Evolutionary conservation across 2,329 filamentous ascomycete species (phyloP).

Genomic region (Samsoniella hepiali): DNA sequence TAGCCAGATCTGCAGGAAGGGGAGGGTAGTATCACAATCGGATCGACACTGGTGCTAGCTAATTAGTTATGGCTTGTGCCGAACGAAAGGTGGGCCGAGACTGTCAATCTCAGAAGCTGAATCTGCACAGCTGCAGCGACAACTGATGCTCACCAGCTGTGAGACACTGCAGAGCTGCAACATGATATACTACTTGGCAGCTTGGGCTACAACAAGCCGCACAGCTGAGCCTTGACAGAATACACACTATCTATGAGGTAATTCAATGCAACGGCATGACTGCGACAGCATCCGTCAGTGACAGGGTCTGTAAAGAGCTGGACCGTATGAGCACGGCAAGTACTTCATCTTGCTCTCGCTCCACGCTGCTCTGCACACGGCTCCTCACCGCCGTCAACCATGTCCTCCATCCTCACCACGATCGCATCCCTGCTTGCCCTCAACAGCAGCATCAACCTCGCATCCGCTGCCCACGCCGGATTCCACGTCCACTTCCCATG

Average conservation of each 20-base stretch:
- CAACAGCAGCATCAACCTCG: background rate
- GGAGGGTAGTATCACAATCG: too few species aligned
- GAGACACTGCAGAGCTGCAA: too few species aligned
- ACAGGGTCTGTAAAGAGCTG: background rate
- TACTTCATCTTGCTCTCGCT: background rate
- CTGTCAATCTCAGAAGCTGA: background rate
- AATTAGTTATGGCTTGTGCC: background rate
- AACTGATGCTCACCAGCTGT: too few species aligned
- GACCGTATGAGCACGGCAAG: background rate
- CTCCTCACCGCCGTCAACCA: background rate
- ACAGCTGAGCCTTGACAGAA: too few species aligned
- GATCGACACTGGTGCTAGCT: too few species aligned
- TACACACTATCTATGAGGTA: too few species aligned
- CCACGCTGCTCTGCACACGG: background rate
- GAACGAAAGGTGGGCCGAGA: background rate
- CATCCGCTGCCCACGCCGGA: constrained; percentile 2
- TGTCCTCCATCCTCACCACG: background rate
- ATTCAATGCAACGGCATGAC: too few species aligned
- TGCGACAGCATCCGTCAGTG: too few species aligned
- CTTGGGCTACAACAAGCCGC: too few species aligned
- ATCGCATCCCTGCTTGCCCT: background rate
- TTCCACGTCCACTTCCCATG: constrained; percentile 14
- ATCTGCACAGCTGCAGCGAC: background rate
- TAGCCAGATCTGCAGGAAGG: too few species aligned
- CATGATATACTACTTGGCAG: too few species aligned